A percentile compares a stretch with the other conserved stretches of the same genome.
Evolutionary conservation across 225 moss, liverwort and hornwort genomes (phyloP).

Genomic region (Thuidium tamariscinum): DNA sequence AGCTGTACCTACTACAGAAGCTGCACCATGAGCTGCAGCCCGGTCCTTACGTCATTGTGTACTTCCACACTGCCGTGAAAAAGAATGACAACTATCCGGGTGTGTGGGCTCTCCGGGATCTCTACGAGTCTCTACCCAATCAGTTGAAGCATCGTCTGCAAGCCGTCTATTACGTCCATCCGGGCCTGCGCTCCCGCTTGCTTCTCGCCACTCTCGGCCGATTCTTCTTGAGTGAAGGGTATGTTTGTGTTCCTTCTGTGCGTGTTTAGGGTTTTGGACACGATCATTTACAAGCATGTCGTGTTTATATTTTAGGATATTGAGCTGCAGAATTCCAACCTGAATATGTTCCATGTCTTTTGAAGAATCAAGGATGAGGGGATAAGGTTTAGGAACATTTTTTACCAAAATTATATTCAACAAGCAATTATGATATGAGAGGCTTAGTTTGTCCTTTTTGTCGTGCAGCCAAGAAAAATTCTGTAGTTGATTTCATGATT

Average conservation of each 20-base stretch:
- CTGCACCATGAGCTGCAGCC: constrained; percentile 41
- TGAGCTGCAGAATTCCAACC: background rate
- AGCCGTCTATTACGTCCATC: constrained; percentile 71
- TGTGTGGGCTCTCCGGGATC: constrained; percentile 45
- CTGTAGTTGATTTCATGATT: background rate
- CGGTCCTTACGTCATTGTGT: constrained; percentile 52
- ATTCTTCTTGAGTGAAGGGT: constrained; percentile 78
- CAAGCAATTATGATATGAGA: background rate
- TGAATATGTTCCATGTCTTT: background rate
- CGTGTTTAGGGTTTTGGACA: background rate
- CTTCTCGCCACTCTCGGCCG: constrained; percentile 68
- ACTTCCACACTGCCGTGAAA: constrained; percentile 72
- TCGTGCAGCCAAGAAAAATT: background rate
- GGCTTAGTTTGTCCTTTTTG: background rate
- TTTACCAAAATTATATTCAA: background rate
- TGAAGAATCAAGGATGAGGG: background rate
- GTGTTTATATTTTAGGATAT: background rate
- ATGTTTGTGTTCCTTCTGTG: background rate
- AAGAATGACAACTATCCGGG: constrained; percentile 73
- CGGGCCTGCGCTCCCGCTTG: constrained; percentile 64
- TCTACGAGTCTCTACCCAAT: constrained; percentile 67
- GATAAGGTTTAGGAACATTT: background rate
- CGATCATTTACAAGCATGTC: background rate
- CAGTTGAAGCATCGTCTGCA: constrained; percentile 51
- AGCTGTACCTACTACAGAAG: constrained; percentile 47